phyloP scores from a whole-genome alignment of 2,329 filamentous ascomycete species.

The Botrytis porri region DNA sequence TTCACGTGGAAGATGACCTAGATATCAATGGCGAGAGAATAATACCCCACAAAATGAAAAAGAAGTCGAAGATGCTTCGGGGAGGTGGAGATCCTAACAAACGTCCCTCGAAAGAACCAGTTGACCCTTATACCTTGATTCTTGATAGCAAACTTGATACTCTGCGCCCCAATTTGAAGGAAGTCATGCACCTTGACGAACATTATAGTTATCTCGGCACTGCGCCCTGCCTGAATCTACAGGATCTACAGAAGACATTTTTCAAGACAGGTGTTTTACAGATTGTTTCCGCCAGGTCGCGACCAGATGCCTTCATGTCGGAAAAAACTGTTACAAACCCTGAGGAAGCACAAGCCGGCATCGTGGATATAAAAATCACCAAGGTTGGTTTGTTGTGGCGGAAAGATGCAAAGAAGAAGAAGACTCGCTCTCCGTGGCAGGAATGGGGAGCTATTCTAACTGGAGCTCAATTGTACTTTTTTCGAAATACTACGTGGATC shows the following conservation, averaged over 20 bases:
- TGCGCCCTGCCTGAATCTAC: constrained; percentile 70
- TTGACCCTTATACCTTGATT: constrained; percentile 94
- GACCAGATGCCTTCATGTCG: constrained; percentile 92
- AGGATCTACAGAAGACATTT: constrained; percentile 81
- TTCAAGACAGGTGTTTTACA: constrained; percentile 89
- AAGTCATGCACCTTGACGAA: constrained; percentile 90
- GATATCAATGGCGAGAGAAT: constrained; percentile 75
- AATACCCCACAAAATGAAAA: constrained; percentile 67
- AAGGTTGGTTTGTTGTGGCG: constrained; percentile 95
- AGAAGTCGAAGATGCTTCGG: constrained; percentile 62
- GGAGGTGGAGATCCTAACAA: constrained; percentile 61
- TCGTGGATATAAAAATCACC: constrained; percentile 96
- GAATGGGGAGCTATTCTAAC: constrained; percentile 98
- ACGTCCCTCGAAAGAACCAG: constrained; percentile 72
- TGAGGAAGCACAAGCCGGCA: constrained; percentile 80
- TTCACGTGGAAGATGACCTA: constrained; percentile 90
- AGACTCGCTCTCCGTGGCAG: constrained; percentile 92
- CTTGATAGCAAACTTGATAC: constrained; percentile 83
- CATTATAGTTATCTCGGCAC: constrained; percentile 86
- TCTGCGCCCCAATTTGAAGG: constrained; percentile 79
- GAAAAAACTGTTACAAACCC: constrained; percentile 83
- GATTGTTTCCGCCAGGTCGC: constrained; percentile 88
- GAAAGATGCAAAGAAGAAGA: constrained; percentile 91
- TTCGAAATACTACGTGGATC: constrained; percentile 88
- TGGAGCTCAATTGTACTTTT: constrained; percentile 95